Evolutionary conservation across 1,284 basidiomycete species (phyloP).

Genomic region (Puccinia coronata): DNA sequence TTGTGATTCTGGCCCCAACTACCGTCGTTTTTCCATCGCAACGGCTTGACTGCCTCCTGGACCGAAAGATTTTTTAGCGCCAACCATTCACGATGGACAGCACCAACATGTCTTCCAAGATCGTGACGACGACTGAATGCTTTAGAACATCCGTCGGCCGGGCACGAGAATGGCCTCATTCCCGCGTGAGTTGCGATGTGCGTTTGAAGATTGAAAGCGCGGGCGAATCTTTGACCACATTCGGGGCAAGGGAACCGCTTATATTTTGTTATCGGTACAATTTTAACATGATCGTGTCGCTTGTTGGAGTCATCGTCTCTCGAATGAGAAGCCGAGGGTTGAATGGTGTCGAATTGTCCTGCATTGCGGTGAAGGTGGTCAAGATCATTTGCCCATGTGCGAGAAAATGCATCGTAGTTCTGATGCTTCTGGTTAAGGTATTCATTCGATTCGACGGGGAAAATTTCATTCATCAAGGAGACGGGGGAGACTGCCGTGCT

Average conservation of each 20-base stretch:
- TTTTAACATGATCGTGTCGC: neutral
- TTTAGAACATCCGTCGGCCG: conserved; percentile 74
- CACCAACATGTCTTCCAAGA: conserved; percentile 77
- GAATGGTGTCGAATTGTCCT: neutral
- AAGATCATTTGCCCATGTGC: neutral
- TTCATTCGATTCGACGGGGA: neutral
- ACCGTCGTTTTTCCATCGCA: conserved; percentile 51
- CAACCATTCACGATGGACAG: conserved; percentile 67
- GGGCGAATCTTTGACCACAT: conserved; percentile 65
- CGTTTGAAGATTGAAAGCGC: conserved; percentile 87
- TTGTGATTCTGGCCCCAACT: conserved; percentile 9
- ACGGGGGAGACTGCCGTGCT: neutral
- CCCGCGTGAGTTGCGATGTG: conserved; percentile 87
- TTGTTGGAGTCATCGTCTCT: neutral
- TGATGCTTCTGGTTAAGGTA: neutral
- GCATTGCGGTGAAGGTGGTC: neutral
- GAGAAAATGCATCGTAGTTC: neutral
- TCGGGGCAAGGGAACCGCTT: conserved; percentile 24
- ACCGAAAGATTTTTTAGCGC: conserved; percentile 52
- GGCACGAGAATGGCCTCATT: conserved; percentile 78
- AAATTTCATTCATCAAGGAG: neutral
- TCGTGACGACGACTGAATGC: conserved; percentile 88
- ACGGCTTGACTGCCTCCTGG: conserved; percentile 53
- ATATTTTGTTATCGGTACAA: neutral
- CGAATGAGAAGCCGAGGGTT: neutral